These are phyloP conservation scores for Lichtheimia corymbifera DNA, from an alignment of 371 early-diverging fungal genomes.

Conservation along the genomic window DNA sequence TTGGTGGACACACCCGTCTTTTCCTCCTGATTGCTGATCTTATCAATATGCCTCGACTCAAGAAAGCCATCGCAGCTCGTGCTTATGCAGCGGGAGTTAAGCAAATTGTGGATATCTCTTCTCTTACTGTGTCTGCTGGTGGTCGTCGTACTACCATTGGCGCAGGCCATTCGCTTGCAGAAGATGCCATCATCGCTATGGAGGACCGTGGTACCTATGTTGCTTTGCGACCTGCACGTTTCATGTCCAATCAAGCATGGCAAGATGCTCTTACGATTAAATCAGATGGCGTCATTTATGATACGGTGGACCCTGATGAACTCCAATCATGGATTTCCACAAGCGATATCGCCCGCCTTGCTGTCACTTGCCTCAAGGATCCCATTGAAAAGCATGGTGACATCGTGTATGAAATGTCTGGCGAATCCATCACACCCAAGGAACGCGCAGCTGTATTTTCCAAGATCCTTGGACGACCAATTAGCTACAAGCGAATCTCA, in stretches of 20 bases:
- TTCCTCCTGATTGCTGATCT: constrained; percentile 1
- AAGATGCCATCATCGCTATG: constrained; percentile 24
- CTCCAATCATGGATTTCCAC: constrained; percentile 11
- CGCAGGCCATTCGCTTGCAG: constrained; percentile 21
- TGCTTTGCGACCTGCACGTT: constrained; percentile 13
- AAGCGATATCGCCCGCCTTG: constrained; percentile 17
- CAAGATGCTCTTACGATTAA: constrained; percentile 6
- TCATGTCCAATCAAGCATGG: constrained; percentile 16
- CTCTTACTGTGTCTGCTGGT: constrained; percentile 11
- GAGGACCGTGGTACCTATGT: constrained; percentile 20
- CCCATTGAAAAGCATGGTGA: constrained; percentile 20
- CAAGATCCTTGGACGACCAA: constrained; percentile 7
- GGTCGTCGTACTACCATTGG: constrained; percentile 26
- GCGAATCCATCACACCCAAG: constrained; percentile 2
- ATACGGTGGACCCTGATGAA: constrained; percentile 9
- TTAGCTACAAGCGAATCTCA: constrained; percentile 8
- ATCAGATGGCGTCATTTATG: background rate
- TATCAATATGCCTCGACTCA: background rate
- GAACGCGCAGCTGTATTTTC: constrained; percentile 14
- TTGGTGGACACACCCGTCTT: constrained; percentile 35
- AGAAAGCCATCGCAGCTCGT: too few relatives aligned
- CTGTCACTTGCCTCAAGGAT: constrained; percentile 14
- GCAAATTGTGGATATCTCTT: constrained; percentile 38
- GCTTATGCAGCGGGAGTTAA: constrained; percentile 38
- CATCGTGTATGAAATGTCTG: constrained; percentile 18